phyloP scores from a whole-genome alignment of 345 rosid species.

The Brassica incana region DNA sequence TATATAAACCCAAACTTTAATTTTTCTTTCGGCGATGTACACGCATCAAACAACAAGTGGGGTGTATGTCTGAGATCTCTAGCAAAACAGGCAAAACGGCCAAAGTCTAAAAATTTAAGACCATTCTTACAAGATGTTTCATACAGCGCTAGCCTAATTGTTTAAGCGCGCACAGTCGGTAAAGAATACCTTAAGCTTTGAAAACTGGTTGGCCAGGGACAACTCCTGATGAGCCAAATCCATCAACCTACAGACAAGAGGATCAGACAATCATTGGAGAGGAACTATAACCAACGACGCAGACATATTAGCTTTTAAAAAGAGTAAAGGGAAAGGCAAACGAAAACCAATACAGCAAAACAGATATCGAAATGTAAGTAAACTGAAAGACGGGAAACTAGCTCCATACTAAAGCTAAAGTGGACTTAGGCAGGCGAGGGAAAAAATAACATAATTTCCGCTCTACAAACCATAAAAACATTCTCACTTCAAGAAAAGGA shows the following conservation, averaged over 20 bases:
- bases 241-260: slow-evolving; percentile 59
- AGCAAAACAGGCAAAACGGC: slow-evolving; percentile 11
- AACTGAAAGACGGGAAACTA: slow-evolving; percentile 1
- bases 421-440: neutral
- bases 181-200: slow-evolving; percentile 72
- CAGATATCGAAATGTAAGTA: slow-evolving; percentile 3
- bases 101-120: neutral
- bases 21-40: slow-evolving; percentile 11
- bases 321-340: neutral
- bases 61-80: slow-evolving; percentile 6
- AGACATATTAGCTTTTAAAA: slow-evolving; percentile 15
- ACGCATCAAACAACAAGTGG: slow-evolving; percentile 2
- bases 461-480: slow-evolving; percentile 9
- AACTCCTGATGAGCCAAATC: slow-evolving; percentile 90
- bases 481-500: slow-evolving; percentile 14
- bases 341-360: neutral
- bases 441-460: slow-evolving; percentile 18
- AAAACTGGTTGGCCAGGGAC: slow-evolving; percentile 85
- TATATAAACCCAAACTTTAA: slow-evolving; percentile 10
- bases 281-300: neutral
- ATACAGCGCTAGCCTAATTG: slow-evolving; percentile 1
- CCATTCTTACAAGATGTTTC: neutral
- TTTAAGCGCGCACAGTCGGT: slow-evolving; percentile 6
- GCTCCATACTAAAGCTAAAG: slow-evolving; percentile 10
- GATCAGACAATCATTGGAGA: slow-evolving; percentile 16